Evolutionary conservation across 306 rosid species (phyloP), one percentile per base, ranked within the genome.

Genomic region (Amphicarpaea edgeworthii): DNA sequence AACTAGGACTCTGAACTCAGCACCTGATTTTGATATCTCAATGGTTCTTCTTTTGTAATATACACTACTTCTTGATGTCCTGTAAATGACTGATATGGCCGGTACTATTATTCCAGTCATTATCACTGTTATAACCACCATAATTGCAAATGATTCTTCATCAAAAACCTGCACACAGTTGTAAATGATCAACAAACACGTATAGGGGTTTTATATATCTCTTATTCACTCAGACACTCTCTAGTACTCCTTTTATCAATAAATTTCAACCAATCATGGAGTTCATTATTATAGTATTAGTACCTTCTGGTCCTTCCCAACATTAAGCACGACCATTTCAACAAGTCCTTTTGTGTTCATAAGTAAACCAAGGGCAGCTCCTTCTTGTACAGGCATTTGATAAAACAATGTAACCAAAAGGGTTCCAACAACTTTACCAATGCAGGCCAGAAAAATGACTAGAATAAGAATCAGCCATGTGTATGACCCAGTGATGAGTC

Each of bases 331-430:
- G 11, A 95, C 86, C 79, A 95, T 85, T 76, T 95, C 99, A 11
- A 95, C 79, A 4, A 95, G 97, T 77, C 99, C 99, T 77, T 95
- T 95, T 21, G 97, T 86, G 87, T 95, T 95, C 99, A 95, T 90
- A 70, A 95, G 97, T 68, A 95, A 63, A 43, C 97, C 99, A 11
- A 92, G 89, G n/a, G 96, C 75, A 34, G 82, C 46, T 0, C 93
- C 97, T 77, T 95, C 99, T 0, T 83, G 88, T 6, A 87, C 1
- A 0, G 96, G 82, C 93, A 95, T 90, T 45, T 77, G 81, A 65
- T 90, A 92, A 55, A 83, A 85, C 42, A 84, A 3, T 60, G 86
- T 83, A 46, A 88, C 87, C 3, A 85, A 47, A 3, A 90, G 26
- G 49, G 97, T 95, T 55, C 99, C 99, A 6, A 78, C 64, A 40